phyloP scores from a whole-genome alignment of 1,284 basidiomycete species.

The Leccinum ponderosum region DNA sequence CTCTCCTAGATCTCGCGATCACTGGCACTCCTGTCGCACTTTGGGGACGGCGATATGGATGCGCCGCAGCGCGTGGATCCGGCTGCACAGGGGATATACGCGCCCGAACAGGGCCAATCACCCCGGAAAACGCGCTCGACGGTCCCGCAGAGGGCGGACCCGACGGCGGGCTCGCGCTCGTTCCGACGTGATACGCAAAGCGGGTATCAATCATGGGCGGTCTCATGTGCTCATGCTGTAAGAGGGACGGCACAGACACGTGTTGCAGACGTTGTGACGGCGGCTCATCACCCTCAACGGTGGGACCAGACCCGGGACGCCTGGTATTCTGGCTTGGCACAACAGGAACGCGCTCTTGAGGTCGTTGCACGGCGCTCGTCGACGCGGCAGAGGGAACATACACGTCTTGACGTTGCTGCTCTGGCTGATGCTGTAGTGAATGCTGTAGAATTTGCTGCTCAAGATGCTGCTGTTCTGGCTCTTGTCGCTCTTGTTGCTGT shows the following conservation, averaged over 20 bases:
- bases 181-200: conserved; percentile 27
- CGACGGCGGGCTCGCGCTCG: conserved; percentile 31
- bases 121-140: conserved; percentile 13
- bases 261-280: conserved; percentile 26
- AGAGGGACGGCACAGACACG: conserved; percentile 19
- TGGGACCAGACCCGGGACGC: conserved; percentile 18
- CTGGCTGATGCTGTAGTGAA: conserved; percentile 30
- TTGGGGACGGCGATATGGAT: conserved; percentile 37
- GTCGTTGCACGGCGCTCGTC: conserved; percentile 14
- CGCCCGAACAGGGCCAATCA: conserved; percentile 27
- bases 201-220: conserved; percentile 35
- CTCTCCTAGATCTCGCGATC: conserved; percentile 27
- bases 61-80: conserved; percentile 23
- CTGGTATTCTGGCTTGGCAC: conserved; percentile 30
- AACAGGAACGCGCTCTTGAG: conserved; percentile 28
- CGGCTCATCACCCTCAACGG: conserved; percentile 28
- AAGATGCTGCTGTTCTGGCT: conserved; percentile 20
- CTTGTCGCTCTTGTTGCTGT: conserved; percentile 19
- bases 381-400: conserved; percentile 15
- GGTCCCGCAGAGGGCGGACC: conserved; percentile 31
- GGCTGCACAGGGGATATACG: conserved; percentile 28
- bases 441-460: conserved; percentile 34
- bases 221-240: conserved; percentile 33
- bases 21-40: conserved; percentile 25
- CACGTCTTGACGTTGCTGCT: conserved; percentile 20